Evolutionary conservation across 1,284 basidiomycete species (phyloP).

Genomic region (Naganishia cerealis): DNA sequence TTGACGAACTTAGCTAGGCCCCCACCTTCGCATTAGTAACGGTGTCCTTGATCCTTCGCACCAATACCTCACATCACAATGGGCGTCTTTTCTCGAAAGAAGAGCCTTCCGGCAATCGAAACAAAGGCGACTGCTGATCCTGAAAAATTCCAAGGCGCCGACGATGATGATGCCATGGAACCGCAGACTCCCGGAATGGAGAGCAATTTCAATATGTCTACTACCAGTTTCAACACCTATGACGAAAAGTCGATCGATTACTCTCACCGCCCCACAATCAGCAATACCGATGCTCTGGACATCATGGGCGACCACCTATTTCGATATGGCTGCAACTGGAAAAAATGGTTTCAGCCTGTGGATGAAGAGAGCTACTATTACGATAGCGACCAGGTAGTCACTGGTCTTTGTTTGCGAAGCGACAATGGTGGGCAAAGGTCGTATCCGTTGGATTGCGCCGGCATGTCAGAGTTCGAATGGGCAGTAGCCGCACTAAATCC

Average conservation of each 20-base stretch:
- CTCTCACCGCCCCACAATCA: neutral
- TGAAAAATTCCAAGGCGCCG: neutral
- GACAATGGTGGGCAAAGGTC: constrained; percentile 43
- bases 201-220: constrained; percentile 20
- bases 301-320: constrained; percentile 50
- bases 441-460: constrained; percentile 44
- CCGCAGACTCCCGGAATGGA: constrained; percentile 15
- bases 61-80: constrained; percentile 30
- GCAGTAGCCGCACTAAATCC: constrained; percentile 43
- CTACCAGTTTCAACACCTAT: constrained; percentile 7
- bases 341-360: constrained; percentile 47
- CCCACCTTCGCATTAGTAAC: neutral
- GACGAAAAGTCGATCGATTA: constrained; percentile 6
- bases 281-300: constrained; percentile 42
- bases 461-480: constrained; percentile 43
- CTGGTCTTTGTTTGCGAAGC: constrained; percentile 45
- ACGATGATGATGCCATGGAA: neutral
- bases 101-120: constrained; percentile 38
- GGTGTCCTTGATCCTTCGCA: neutral
- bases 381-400: constrained; percentile 35
- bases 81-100: constrained; percentile 38
- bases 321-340: constrained; percentile 44
- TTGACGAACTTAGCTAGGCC: neutral
- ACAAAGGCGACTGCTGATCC: constrained; percentile 3
- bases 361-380: constrained; percentile 36